Base-by-base conservation (phyloP, 2,329 filamentous ascomycete species). In the Zasmidium angulare region DNA sequence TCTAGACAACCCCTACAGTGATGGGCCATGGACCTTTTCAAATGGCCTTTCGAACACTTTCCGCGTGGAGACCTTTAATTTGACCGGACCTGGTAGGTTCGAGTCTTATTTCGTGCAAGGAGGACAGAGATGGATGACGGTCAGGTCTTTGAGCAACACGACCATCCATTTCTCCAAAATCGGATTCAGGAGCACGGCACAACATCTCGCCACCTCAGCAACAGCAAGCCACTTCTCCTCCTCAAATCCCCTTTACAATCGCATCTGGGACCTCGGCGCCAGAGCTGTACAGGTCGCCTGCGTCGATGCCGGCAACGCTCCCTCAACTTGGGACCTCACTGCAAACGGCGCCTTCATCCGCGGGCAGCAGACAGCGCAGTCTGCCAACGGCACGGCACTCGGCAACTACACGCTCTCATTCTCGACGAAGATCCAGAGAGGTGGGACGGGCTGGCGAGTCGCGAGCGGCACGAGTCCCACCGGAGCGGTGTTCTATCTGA, bases 41-140 rank as follows among this genome's bases (percentile, higher is more conserved):
- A 65, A 66, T 36, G 63, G 62, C 2, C 65, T 77, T 1, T 65
- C 69, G 21, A 76, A 74, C 55, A 70, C 67, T 1, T 78, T 75
- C 56, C 72, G 77, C 1, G 66, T 72, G 2, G 75, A 78, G 56
- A 77, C 75, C 0, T 75, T 78, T 59, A 71, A 76, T 11, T 40
- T 78, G n/a, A 75, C 71, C 0, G 47, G 58, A 0, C 10, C 53
- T 1, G 75, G 76, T 2, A 54, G 60, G 2, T 21, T 71, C 0
- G 56, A 72, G 7, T 74, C 71, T 1, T 74, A 69, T 20, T 72
- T 79, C 40, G 56, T 78, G 0, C 77, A 79, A 62, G 77, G 76
- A 2, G 76, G 74, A 0, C 75, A 77, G 61, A 64, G 74, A 61
- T 79, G 76, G 76, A 70, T 78, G 58, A 72, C 74, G 0, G 64